A percentile compares a stretch with the other conserved stretches of the same genome.
Evolutionary conservation across 1,284 basidiomycete species (phyloP).

Genomic region (Microbotryum violaceum): DNA sequence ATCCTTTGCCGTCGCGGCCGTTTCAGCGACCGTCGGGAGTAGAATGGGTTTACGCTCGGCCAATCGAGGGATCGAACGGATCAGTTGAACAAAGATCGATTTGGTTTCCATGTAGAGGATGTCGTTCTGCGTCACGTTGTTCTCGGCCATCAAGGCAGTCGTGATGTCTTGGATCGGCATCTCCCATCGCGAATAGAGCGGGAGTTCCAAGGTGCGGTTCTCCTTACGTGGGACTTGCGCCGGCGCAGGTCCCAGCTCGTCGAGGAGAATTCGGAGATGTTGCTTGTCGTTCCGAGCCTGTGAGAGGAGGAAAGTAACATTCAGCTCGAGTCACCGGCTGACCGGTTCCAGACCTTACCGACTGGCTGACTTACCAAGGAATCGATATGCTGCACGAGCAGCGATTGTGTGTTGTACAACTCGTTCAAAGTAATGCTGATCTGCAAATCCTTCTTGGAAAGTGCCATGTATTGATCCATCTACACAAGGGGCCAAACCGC

Average conservation of each 20-base stretch:
- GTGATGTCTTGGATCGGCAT: slow-evolving; percentile 97
- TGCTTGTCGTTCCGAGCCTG: slow-evolving; percentile 96
- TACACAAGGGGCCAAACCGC: slow-evolving; percentile 37
- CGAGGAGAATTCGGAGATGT: slow-evolving; percentile 88
- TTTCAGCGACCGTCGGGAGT: slow-evolving; percentile 80
- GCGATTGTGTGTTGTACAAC: slow-evolving; percentile 46
- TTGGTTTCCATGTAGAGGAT: slow-evolving; percentile 99
- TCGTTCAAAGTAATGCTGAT: slow-evolving; percentile 99
- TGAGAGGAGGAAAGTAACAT: not conserved
- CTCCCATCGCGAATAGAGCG: slow-evolving; percentile 96
- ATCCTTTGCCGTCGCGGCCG: slow-evolving; percentile 94
- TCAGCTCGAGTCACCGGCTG: not conserved
- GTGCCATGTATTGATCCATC: slow-evolving; percentile 99
- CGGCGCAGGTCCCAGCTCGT: slow-evolving; percentile 88
- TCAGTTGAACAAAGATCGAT: slow-evolving; percentile 95
- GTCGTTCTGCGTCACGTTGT: slow-evolving; percentile 93
- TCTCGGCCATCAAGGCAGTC: slow-evolving; percentile 80
- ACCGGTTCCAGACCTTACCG: no score
- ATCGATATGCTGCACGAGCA: slow-evolving; percentile 83
- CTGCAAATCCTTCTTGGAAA: slow-evolving; percentile 96
- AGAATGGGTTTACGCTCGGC: slow-evolving; percentile 81
- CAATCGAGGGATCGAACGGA: slow-evolving; percentile 83
- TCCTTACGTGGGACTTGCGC: slow-evolving; percentile 94
- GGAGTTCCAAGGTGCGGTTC: slow-evolving; percentile 86
- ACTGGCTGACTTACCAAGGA: slow-evolving; percentile 58